Base-by-base conservation (phyloP, 768 basidiomycete species). In the Clathrus columnatus region DNA sequence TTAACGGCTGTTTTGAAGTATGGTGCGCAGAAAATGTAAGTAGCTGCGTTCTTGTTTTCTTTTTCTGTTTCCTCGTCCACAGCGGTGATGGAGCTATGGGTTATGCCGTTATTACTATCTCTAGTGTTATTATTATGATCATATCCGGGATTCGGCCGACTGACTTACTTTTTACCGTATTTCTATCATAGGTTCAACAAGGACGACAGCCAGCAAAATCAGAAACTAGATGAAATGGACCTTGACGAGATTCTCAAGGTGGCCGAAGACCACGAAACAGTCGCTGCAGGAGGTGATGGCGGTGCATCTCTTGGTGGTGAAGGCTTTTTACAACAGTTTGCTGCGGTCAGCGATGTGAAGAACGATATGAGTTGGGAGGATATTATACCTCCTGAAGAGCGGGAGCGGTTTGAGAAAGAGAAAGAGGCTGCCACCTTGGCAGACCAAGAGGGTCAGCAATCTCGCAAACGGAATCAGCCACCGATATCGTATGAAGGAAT, bases 331-430 rank as follows among this genome's bases (percentile, higher is more conserved):
- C 85, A 93, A 23, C 86, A 90, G 60, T 95, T 98, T 67, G 94
- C 95, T 20, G 85, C 85, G 49, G 91, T 98, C 61, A 96, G 92
- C 69, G 96, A 99, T 68, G 84, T 99, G 66, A 98, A 97, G 79
- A 91, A 93, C 66, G 95, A 98, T 72, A 92, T 95, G 83, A 91
- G 70, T 64, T 99, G 96, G 96, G 96, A 99, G 66, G 96, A 98
- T 59, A 98, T 99, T 69, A 98, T 99, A 62, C 96, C 96, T 17
- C 68, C 87, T 7, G 92, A 94, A 21, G 92, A 92, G 63, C 85
- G 96, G 5, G 83, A 85, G 68, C 84, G 81, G 66, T 81, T 85
- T 44, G 91, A 91, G 58, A 78, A 79, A 26, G 93, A 94, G 60
- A 85, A 91, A 57, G 84, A 85, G 58, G 77, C 36, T 36, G 36